Evolutionary conservation across 305 asterid genomes (phyloP), one percentile per base, ranked within the genome.

Genomic region (Striga hermonthica): DNA sequence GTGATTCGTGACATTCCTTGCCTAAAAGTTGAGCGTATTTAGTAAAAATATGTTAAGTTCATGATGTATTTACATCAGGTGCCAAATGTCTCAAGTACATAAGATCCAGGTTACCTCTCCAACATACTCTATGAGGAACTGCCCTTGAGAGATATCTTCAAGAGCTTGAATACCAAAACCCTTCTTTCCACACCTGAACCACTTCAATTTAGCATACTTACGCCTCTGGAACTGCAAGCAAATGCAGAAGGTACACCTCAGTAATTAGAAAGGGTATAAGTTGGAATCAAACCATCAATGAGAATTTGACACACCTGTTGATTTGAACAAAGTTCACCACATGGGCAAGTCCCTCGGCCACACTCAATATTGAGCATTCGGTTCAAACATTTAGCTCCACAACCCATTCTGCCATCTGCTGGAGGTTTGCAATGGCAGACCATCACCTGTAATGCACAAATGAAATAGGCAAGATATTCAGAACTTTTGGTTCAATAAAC

Each of bases 321-420:
- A 82, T 91, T 91, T 28, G 98, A 91, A 76, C 98, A 91, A 69
- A 76, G 81, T 75, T 84, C 94, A 55, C 93, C 84, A 66, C 96
- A 83, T 31, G 98, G 98, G 69, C 98, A 91, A 66, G 94, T 84
- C 74, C 93, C 86, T 75, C 65, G 73, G 71, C 83, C 85, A 77
- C 97, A 91, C 71, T 91, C 97, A 43, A 91, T 91, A 81, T 86
- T 91, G 48, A 91, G 96, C 83, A 91, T 80, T 65, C 98, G 80
- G 71, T 91, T 91, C 80, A 91, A 75, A 81, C 98, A 91, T 76
- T 82, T 76, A 66, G 79, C 79, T 75, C 95, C 90, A 78, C 98
- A 91, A 43, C 98, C 98, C 82, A 78, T 76, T 73, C 81, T 81
- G 14, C 96, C 95, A 73, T 84, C 94, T 41, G 82, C 68, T 44